These are phyloP conservation scores for Cymbopogon flexuosus DNA, from an alignment of 202 grass and related monocot species.

Conservation along the genomic window DNA sequence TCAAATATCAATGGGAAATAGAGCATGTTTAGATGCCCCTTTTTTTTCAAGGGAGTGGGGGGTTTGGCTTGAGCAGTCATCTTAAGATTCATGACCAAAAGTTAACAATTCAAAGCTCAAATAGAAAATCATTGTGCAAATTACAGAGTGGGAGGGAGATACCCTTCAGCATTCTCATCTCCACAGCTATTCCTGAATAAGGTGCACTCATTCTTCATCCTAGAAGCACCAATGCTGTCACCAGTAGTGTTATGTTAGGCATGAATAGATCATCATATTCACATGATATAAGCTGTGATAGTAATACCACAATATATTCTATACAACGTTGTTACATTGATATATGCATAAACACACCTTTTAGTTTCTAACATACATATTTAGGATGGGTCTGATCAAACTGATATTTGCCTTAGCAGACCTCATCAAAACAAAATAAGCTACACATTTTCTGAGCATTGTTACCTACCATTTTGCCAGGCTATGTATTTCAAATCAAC, in stretches of 20 bases:
- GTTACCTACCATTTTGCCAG: background rate
- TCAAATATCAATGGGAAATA: background rate
- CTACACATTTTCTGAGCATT: background rate
- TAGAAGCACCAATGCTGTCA: constrained; percentile 82
- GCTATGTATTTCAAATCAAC: background rate
- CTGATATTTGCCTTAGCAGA: background rate
- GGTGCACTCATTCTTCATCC: constrained; percentile 74
- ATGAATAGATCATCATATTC: background rate
- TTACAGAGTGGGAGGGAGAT: constrained; percentile 29
- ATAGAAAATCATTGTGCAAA: background rate
- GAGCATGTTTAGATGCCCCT: background rate
- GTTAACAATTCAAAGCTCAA: background rate
- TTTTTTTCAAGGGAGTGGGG: background rate
- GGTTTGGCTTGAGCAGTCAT: background rate
- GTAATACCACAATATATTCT: background rate
- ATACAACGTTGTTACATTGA: background rate
- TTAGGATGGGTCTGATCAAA: background rate
- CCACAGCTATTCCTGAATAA: constrained; percentile 56
- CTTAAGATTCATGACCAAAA: background rate
- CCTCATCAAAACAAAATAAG: background rate
- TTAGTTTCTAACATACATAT: background rate
- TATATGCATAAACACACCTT: background rate
- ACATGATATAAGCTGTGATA: background rate
- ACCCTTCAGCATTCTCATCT: constrained; percentile 71
- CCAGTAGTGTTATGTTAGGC: constrained; percentile 11